Conservation (phyloP, 2,329 filamentous ascomycete species). For the Rhytidhysteron rufulum region DNA sequence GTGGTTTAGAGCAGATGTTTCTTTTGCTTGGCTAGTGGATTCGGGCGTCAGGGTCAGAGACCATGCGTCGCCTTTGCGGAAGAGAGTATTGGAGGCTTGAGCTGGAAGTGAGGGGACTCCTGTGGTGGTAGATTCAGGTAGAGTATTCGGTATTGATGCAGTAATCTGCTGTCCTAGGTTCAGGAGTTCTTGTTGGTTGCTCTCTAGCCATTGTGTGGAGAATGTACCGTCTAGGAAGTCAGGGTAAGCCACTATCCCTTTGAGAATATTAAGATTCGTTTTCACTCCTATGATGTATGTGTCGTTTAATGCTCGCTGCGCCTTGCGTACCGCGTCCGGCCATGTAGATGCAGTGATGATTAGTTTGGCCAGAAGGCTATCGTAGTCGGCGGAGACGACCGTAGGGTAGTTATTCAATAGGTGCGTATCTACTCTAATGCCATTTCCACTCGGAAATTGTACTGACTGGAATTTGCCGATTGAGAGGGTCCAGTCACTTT, state of each 20-base stretch:
- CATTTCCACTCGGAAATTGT: constrained; percentile 54
- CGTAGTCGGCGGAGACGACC: constrained; percentile 54
- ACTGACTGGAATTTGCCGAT: constrained; percentile 58
- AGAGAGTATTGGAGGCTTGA: constrained; percentile 39
- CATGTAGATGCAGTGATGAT: constrained; percentile 54
- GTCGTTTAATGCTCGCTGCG: constrained; percentile 53
- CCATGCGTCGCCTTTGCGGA: constrained; percentile 60
- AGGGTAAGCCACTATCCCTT: constrained; percentile 49
- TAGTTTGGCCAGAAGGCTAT: constrained; percentile 58
- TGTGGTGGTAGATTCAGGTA: background rate
- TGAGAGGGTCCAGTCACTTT: constrained; percentile 52
- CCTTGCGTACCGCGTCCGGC: constrained; percentile 51
- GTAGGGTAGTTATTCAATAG: constrained; percentile 41
- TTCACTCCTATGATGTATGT: constrained; percentile 54
- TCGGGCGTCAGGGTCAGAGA: constrained; percentile 45
- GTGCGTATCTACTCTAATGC: constrained; percentile 56
- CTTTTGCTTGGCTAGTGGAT: constrained; percentile 6
- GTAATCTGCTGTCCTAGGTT: constrained; percentile 14
- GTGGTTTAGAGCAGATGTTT: constrained; percentile 42
- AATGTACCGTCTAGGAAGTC: constrained; percentile 48
- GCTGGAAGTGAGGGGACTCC: constrained; percentile 5
- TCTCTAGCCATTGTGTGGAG: constrained; percentile 58
- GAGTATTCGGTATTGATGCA: background rate
- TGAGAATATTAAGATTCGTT: constrained; percentile 55
- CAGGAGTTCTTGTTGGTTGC: constrained; percentile 42